Conservation (phyloP, 495 filamentous ascomycete genomes). For the Sabuloglossum arenarium region DNA sequence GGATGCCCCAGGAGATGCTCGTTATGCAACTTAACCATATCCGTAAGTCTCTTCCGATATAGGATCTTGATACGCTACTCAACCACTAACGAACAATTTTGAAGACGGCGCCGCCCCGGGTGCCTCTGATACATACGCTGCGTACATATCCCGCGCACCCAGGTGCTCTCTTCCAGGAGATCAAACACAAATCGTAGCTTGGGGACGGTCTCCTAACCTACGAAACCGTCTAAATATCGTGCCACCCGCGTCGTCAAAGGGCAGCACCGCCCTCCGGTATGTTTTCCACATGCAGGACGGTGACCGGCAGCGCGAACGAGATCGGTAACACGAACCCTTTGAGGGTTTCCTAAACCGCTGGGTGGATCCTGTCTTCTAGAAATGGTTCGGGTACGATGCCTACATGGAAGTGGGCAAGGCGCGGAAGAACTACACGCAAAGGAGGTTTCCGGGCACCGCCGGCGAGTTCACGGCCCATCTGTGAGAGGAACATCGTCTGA, state of each 20-base stretch:
- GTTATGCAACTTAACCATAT: constrained; percentile 49
- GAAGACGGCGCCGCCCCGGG: constrained; percentile 29
- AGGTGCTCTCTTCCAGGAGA: constrained; percentile 23
- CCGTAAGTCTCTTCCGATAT: constrained; percentile 10
- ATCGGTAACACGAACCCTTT: constrained; percentile 16
- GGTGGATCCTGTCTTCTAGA: constrained; percentile 9
- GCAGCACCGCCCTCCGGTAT: constrained; percentile 29
- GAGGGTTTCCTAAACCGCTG: constrained; percentile 7
- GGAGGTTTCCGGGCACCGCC: constrained; percentile 4
- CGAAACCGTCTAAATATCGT: constrained; percentile 38
- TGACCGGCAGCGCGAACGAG: constrained; percentile 29
- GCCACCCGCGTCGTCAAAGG: constrained; percentile 34
- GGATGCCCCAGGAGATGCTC: constrained; percentile 32
- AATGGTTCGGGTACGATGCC: constrained; percentile 11
- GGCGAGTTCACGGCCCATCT: background rate
- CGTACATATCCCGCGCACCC: too few relatives aligned
- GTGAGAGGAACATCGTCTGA: background rate
- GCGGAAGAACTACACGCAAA: constrained; percentile 3
- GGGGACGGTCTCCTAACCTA: constrained; percentile 30
- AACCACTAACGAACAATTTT: background rate
- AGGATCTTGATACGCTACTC: background rate
- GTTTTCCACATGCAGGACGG: constrained; percentile 39
- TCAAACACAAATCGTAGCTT: constrained; percentile 20
- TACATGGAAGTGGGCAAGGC: constrained; percentile 8
- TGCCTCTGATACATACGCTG: constrained; percentile 30